Evolutionary conservation across 2,329 filamentous ascomycete genomes (phyloP), one percentile per base, ranked within the genome.

Genomic region (Rhynchosporium agropyri): DNA sequence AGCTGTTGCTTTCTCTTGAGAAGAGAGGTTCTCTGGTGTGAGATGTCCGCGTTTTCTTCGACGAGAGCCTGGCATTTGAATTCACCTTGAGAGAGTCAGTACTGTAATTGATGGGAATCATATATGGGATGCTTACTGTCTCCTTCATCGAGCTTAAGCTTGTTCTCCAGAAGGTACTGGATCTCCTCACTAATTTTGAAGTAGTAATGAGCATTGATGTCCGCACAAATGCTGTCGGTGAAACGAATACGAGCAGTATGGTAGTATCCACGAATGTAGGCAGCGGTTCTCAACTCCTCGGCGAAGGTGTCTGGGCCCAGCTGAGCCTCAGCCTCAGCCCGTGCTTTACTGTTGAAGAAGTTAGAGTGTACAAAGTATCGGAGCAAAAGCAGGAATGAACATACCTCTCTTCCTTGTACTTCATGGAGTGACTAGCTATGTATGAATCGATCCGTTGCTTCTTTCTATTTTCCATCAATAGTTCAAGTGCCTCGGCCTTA

Each of bases 191-290:
- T 33, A 13, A 66, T 58, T 2, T 33, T 46, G 3, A 20, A 38
- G 42, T 64, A 64, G n/a, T 54, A 56, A 15, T 40, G 43, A 9
- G 29, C 45, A 33, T 64, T 53, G 20, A 64, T 60, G 10, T 29
- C 48, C 4, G 53, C 26, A 33, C 71, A 75, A 0, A 71, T 60
- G 28, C 56, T 64, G 46, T 92, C 89, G 0, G 85, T 79, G 68
- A 91, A 89, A 1, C 89, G 82, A 40, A 80, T 76, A 0, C 85
- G 83, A 0, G 89, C 88, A 4, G 88, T 82, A 53, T 84, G 80
- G 71, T 92, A 92, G 73, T 92, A 92, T 0, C 83, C 88, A 0
- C 87, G 79, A 50, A 90, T 81, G 3, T 85, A 85, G 0, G 86
- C 80, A 0, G 89, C 83, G 0, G 89, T 83, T 8, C 81, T 78